A percentile compares a stretch with the other conserved stretches of the same genome.
These are phyloP conservation scores for Aurantiochytrium sp. DNA, from an alignment of 108 stramenopile species.

Conservation along the genomic window DNA sequence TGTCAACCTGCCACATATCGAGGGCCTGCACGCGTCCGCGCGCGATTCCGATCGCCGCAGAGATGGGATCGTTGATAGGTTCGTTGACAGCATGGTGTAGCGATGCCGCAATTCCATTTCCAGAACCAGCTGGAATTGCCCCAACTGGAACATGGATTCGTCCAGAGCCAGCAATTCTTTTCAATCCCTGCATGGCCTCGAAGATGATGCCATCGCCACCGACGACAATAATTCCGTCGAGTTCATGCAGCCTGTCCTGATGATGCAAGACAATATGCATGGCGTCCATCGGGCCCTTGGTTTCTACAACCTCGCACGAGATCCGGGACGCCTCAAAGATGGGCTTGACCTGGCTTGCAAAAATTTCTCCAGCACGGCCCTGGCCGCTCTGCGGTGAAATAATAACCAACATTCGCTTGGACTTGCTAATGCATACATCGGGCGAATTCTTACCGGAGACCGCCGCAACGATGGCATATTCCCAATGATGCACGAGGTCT, in stretches of 20 bases:
- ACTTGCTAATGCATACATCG: not conserved
- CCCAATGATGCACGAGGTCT: not conserved
- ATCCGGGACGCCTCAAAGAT: not conserved
- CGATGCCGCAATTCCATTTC: not conserved
- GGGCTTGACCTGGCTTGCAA: not conserved
- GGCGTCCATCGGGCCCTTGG: not conserved
- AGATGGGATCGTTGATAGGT: not conserved
- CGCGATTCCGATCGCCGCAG: not conserved
- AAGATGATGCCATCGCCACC: conserved; percentile 4
- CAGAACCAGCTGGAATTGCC: not conserved
- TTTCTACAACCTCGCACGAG: not conserved
- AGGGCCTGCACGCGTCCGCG: not conserved
- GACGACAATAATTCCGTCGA: not conserved
- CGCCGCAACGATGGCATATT: not conserved
- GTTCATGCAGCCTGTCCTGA: not conserved
- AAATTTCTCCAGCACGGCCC: not conserved
- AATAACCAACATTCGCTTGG: not conserved
- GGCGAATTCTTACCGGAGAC: not conserved
- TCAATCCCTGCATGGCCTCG: not conserved
- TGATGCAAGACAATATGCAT: not conserved
- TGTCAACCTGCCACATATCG: not conserved
- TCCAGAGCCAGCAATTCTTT: not conserved
- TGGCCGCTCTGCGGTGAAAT: not conserved
- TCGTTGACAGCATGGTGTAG: not conserved
- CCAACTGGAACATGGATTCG: not conserved